Percentiles rank a stretch among this genome's conserved stretches.
Evolutionary conservation across 805 yeast genomes (phyloP).

Genomic region (Starmerella powellii): DNA sequence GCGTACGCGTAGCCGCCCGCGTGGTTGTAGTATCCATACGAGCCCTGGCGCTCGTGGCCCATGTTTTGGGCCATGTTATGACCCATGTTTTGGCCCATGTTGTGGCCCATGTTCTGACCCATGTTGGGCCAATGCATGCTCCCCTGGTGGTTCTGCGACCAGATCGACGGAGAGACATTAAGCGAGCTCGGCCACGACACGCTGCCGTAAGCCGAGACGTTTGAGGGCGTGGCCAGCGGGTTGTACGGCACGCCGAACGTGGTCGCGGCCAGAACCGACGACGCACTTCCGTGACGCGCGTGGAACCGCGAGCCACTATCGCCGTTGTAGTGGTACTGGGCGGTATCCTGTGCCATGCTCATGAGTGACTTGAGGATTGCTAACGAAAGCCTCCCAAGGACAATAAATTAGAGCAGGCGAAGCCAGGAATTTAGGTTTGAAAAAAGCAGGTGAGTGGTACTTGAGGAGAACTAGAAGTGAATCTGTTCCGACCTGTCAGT

Average conservation of each 20-base stretch:
- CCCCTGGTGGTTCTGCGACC: slow-evolving; percentile 19
- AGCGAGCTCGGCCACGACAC: slow-evolving; percentile 11
- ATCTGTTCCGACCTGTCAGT: not conserved
- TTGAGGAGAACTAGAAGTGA: not conserved
- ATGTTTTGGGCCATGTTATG: too few species aligned
- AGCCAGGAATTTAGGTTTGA: not conserved
- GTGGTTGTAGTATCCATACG: not conserved
- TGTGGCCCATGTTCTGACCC: not conserved
- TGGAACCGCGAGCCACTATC: slow-evolving; percentile 6
- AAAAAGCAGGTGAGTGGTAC: not conserved
- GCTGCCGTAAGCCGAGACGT: slow-evolving; percentile 1
- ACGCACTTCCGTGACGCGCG: slow-evolving; percentile 9
- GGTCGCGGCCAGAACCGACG: slow-evolving; percentile 11
- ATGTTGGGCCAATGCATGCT: slow-evolving; percentile 10
- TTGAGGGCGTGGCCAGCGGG: slow-evolving; percentile 11
- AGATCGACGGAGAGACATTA: slow-evolving; percentile 17
- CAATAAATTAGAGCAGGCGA: slow-evolving; percentile 2
- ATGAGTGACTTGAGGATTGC: slow-evolving; percentile 15
- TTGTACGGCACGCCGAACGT: slow-evolving; percentile 9
- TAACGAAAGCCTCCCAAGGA: slow-evolving; percentile 20
- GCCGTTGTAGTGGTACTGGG: not conserved
- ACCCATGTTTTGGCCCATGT: not conserved
- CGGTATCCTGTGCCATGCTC: slow-evolving; percentile 13
- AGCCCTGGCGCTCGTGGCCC: not conserved
- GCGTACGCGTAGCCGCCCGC: not conserved